These are phyloP conservation scores for Anthracocystis setariae DNA, from an alignment of 1,284 basidiomycete genomes.

Conservation along the genomic window DNA sequence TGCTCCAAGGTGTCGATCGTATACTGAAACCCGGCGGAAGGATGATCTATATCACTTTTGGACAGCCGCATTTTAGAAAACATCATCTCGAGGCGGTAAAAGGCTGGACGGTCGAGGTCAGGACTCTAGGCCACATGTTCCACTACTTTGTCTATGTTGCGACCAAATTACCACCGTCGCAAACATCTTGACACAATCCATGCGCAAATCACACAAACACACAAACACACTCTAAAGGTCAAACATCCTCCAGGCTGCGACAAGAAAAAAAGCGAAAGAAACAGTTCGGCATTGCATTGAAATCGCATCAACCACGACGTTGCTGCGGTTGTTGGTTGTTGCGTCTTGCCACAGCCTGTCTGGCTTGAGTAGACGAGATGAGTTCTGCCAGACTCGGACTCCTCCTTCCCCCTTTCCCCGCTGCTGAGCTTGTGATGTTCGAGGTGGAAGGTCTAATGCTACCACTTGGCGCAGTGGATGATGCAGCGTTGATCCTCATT, in stretches of 20 bases:
- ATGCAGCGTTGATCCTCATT: neutral
- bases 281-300: no score
- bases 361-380: neutral
- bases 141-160: constrained; percentile 64
- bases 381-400: constrained; percentile 3
- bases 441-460: no score
- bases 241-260: no score
- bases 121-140: constrained; percentile 59
- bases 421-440: neutral
- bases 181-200: neutral
- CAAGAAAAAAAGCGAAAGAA: no score
- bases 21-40: constrained; percentile 53
- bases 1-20: constrained; percentile 55
- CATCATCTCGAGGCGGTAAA: constrained; percentile 43
- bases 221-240: no score
- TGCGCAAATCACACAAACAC: no score
- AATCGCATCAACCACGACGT: no score
- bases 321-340: no score
- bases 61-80: constrained; percentile 61
- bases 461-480: neutral
- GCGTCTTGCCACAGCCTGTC: neutral
- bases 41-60: constrained; percentile 65
- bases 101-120: constrained; percentile 50
- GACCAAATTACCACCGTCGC: constrained; percentile 18
- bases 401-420: neutral